phyloP scores from a whole-genome alignment of 495 filamentous ascomycete species.

The Penicillium taxi region DNA sequence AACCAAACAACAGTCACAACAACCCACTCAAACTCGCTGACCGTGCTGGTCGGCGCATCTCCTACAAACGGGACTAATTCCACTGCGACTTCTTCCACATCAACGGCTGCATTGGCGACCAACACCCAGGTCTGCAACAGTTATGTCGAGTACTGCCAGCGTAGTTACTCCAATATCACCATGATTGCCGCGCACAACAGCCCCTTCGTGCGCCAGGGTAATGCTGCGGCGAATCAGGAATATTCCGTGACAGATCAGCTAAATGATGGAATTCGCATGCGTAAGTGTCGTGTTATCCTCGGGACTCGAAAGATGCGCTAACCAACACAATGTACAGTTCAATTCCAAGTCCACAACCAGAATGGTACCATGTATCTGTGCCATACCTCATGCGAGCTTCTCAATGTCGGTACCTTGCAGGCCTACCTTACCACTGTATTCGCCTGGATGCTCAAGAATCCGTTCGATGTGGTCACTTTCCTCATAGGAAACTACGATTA shows the following conservation, averaged over 20 bases:
- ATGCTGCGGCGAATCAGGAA: constrained; percentile 71
- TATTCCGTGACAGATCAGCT: constrained; percentile 64
- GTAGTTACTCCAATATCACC: constrained; percentile 85
- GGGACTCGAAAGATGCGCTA: background rate
- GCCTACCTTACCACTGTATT: constrained; percentile 62
- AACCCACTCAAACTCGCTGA: constrained; percentile 29
- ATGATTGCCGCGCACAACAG: constrained; percentile 83
- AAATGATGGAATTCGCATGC: constrained; percentile 79
- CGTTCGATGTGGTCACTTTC: constrained; percentile 87
- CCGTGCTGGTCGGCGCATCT: constrained; percentile 34
- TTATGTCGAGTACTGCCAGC: constrained; percentile 72
- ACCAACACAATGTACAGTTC: constrained; percentile 41
- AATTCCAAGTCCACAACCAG: constrained; percentile 72
- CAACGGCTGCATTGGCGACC: constrained; percentile 43
- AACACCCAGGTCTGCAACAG: constrained; percentile 80
- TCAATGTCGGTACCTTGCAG: constrained; percentile 71
- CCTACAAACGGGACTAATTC: constrained; percentile 30
- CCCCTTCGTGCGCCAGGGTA: constrained; percentile 62
- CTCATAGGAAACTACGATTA: constrained; percentile 79
- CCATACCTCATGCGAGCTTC: constrained; percentile 70
- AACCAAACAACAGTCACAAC: constrained; percentile 29
- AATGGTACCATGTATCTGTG: constrained; percentile 56
- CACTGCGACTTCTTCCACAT: constrained; percentile 28
- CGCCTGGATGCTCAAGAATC: constrained; percentile 66
- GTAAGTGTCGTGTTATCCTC: constrained; percentile 34